Base-by-base conservation (phyloP, 148 eudicot genomes). In the Simmondsia chinensis region DNA sequence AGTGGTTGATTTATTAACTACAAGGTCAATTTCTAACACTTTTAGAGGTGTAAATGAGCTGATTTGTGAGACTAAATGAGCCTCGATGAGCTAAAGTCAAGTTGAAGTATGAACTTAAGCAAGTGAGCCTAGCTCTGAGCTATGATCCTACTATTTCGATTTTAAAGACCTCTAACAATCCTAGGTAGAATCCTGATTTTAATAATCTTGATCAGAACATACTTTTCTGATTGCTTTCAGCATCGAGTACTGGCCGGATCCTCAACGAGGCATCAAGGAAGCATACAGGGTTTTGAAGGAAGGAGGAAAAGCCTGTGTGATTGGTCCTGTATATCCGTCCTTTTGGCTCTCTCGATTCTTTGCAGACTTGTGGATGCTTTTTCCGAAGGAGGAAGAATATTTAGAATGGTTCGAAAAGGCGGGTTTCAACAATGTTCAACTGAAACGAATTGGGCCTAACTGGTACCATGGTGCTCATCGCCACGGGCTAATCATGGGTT, bases 181-280 rank as follows among this genome's bases (percentile, higher is more conserved):
- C n/a, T n/a, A n/a, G n/a, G n/a, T n/a, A n/a, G n/a, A n/a, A n/a
- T n/a, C n/a, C n/a, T n/a, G n/a, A n/a, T n/a, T n/a, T n/a, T n/a
- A n/a, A n/a, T n/a, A n/a, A n/a, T n/a, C n/a, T n/a, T n/a, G n/a
- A n/a, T n/a, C n/a, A n/a, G n/a, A n/a, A n/a, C n/a, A n/a, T n/a
- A n/a, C n/a, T n/a, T n/a, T n/a, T n/a, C n/a, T 59, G 32, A 37
- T 24, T 59, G 21, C 35, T 68, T 38, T 40, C 68, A 84, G 97
- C 48, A 91, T 91, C 16, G 97, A 91, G 71, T 85, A 91, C 70
- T 91, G 97, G 97, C 95, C 97, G 20, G 97, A 91, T 59, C 97
- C 97, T 20, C 97, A 91, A 52, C 75, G 97, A 38, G 97, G 97
- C 53, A 85, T 91, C 68, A 84, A 52, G 71, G 97, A 91, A 70